Evolutionary conservation across 75 land plant genomes (phyloP), one percentile per base, ranked within the genome.

Genomic region (Selaginella moellendorffii): DNA sequence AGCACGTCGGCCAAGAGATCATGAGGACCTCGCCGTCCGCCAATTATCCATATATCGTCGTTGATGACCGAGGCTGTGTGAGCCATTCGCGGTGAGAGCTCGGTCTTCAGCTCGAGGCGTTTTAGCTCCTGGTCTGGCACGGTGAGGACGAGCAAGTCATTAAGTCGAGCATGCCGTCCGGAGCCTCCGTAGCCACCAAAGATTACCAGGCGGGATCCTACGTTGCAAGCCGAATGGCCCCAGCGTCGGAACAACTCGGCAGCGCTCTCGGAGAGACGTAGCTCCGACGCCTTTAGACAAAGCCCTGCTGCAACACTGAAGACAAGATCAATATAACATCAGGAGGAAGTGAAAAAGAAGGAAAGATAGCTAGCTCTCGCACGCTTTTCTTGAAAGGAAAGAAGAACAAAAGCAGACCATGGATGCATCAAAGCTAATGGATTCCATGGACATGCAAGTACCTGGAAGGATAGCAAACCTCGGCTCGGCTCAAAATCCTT

Each of bases 111-210:
- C n/a, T n/a, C n/a, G n/a, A n/a, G n/a, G n/a, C n/a, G n/a, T n/a
- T n/a, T n/a, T n/a, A n/a, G n/a, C n/a, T n/a, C 14, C 14, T 36
- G 46, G 46, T 36, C 46, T 36, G 5, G 10, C 14, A 14, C 46
- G 10, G 46, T 36, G 46, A 92, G 69, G n/a, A 83, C 29, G 2
- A 92, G 54, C 20, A 65, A 25, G 60, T 83, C 88, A 65, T 74
- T 83, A 69, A 72, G 75, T 24, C 95, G 80, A 74, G 82, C 74
- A 77, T 92, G 97, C 54, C 83, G 71, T 63, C 88, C 86, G 29
- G 67, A 53, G 12, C 95, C 97, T 30, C 97, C 97, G 81, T 85
- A 92, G 29, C 97, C 97, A 65, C 90, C 95, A 80, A 82, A 92
- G 8, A 83, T 63, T 2, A 92, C 53, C 28, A 51, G 60, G 28